A percentile compares a stretch with the other conserved stretches of the same genome.
phyloP scores from a whole-genome alignment of 768 basidiomycete genomes.

The Gloeophyllum trabeum region DNA sequence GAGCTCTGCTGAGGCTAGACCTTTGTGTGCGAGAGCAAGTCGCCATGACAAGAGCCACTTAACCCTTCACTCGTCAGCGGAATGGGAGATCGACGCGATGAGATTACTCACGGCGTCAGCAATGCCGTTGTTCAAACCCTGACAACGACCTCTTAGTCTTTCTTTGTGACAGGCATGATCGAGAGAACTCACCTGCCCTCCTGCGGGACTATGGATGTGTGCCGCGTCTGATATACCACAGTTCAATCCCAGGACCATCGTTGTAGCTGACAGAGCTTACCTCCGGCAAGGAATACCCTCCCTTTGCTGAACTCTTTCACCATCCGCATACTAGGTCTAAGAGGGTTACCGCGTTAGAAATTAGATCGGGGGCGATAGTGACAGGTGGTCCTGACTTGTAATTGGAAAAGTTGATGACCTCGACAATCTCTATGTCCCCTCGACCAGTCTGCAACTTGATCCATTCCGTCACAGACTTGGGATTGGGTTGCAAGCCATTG shows the following conservation, averaged over 20 bases:
- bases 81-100: no score
- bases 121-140: conserved; percentile 19
- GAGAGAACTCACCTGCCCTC: conserved; percentile 22
- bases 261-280: conserved; percentile 14
- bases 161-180: not conserved
- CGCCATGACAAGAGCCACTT: conserved; percentile 14
- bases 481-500: conserved; percentile 9
- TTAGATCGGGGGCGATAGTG: conserved; percentile 7
- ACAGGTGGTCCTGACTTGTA: conserved; percentile 15
- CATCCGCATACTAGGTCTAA: conserved; percentile 37
- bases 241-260: not conserved
- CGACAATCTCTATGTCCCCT: conserved; percentile 18
- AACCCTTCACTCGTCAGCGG: no score
- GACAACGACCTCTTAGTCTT: conserved; percentile 1
- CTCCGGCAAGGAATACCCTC: conserved; percentile 37
- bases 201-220: conserved; percentile 32
- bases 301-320: conserved; percentile 27
- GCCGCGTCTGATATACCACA: conserved; percentile 45
- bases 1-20: conserved; percentile 12
- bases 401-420: conserved; percentile 14
- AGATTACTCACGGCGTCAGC: conserved; percentile 16
- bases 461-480: conserved; percentile 16
- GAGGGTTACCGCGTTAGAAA: conserved; percentile 2
- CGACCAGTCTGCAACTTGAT: conserved; percentile 18
- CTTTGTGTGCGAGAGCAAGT: conserved; percentile 17